Evolutionary conservation across 2,329 filamentous ascomycete species (phyloP).

Genomic region (Zalaria obscura): DNA sequence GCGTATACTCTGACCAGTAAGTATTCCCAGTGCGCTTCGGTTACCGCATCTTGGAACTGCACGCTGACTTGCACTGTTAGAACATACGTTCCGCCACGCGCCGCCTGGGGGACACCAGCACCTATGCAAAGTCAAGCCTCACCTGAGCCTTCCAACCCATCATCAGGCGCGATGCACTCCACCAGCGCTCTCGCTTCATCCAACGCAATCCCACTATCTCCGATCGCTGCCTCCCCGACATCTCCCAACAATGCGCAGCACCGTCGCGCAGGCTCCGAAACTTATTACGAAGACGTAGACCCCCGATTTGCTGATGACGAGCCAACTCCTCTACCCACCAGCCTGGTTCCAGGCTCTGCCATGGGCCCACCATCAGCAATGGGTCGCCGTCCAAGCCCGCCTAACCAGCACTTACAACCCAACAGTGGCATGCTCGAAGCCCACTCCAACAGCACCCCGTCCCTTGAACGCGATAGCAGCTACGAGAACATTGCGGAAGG

Average conservation of each 20-base stretch:
- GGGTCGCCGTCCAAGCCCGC: conserved; percentile 6
- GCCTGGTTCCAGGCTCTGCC: conserved; percentile 6
- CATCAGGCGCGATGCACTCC: conserved; percentile 7
- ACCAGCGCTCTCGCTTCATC: conserved; percentile 1
- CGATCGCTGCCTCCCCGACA: conserved; percentile 13
- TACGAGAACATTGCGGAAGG: conserved; percentile 52
- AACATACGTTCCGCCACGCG: conserved; percentile 33
- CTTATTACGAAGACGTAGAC: conserved; percentile 89
- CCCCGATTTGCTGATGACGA: conserved; percentile 58
- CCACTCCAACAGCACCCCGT: conserved; percentile 7
- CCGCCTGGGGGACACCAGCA: conserved; percentile 21
- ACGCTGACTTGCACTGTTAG: conserved; percentile 9
- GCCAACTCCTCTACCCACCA: conserved; percentile 6
- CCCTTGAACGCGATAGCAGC: conserved; percentile 28
- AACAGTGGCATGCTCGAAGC: conserved; percentile 1
- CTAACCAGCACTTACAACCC: conserved; percentile 2
- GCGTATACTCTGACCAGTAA: conserved; percentile 64
- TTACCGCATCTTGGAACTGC: background rate
- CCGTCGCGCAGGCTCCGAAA: conserved; percentile 25
- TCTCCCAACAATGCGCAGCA: conserved; percentile 7
- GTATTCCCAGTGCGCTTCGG: conserved; percentile 16
- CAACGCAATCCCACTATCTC: conserved; percentile 10
- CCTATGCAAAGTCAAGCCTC: conserved; percentile 4
- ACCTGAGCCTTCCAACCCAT: conserved; percentile 6
- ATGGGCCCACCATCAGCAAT: conserved; percentile 7